A percentile compares a stretch with the other conserved stretches of the same genome.
Evolutionary conservation across 257 asterid species (phyloP).

Genomic region (Plantago elongata): DNA sequence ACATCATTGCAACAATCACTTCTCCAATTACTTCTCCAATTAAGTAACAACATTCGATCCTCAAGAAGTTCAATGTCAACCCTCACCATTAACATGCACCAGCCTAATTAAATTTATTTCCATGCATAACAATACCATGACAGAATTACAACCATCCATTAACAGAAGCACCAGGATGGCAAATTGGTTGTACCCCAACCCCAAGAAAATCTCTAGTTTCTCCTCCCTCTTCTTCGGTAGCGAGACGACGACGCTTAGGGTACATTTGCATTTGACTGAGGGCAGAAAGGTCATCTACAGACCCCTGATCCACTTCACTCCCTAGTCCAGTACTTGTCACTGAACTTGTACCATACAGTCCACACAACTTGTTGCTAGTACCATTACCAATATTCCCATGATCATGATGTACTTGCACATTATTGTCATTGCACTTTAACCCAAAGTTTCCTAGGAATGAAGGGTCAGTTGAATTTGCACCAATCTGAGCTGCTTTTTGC

Average conservation of each 20-base stretch:
- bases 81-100: background rate
- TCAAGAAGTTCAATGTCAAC: no score
- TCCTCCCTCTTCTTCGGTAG: slow-evolving; percentile 43
- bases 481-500: slow-evolving; percentile 79
- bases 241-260: slow-evolving; percentile 48
- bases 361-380: slow-evolving; percentile 33
- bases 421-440: slow-evolving; percentile 23
- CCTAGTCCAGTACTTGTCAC: slow-evolving; percentile 26
- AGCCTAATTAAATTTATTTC: background rate
- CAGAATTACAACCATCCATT: slow-evolving; percentile 72
- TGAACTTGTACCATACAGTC: slow-evolving; percentile 41
- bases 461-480: slow-evolving; percentile 49
- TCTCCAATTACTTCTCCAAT: background rate
- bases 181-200: slow-evolving; percentile 71
- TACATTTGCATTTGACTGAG: slow-evolving; percentile 45
- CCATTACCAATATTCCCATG: no score
- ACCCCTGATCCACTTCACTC: slow-evolving; percentile 35
- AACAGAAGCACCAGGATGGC: slow-evolving; percentile 65
- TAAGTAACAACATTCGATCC: no score
- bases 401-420: background rate
- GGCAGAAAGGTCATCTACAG: slow-evolving; percentile 34
- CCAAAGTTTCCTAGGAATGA: slow-evolving; percentile 47
- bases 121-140: background rate
- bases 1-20: no score
- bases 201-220: slow-evolving; percentile 96